Evolutionary conservation across 805 yeast genomes (phyloP), one percentile per base, ranked within the genome.

Genomic region (Limtongia smithiae): DNA sequence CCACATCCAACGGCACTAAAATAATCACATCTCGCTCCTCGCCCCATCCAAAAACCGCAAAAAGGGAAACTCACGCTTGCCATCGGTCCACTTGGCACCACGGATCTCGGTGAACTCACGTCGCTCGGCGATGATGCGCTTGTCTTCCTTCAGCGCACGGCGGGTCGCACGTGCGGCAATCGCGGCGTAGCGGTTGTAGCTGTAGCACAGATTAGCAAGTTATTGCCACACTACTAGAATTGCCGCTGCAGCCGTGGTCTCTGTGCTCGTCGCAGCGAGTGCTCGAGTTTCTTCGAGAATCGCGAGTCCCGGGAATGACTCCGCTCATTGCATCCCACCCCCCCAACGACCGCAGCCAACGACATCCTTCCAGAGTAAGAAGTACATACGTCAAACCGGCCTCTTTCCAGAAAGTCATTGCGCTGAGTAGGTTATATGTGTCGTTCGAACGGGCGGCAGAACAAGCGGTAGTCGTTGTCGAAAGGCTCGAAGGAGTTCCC

Each of bases 151-250:
- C 68, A 91, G 80, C 44, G 96, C 83, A 63, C 77, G 75, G 76
- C 97, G 88, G 62, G 88, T 80, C 56, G 95, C 79, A 69, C 81
- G 81, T 66, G 96, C 95, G 65, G 96, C 86, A 66, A 91, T 78
- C 60, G 95, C 80, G 70, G 90, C 77, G 73, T 91, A 91, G 70
- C 83, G 85, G 84, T 86, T 87, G 76, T 84, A 81, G 60, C 84
- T 79, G 57, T 24, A 40, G 22, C 35, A 20, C 15, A 41, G 37
- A 9, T n/a, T 12, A 24, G 27, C 38, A 35, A 30, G 30, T 39
- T 21, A 12, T n/a, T 15, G 27, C 38, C 27, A 24, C 9, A 21
- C 9, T 18, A 33, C 25, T 9, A 15, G n/a, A 30, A 33, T 15
- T 37, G 33, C 17, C 9, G 43, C 9, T 28, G 33, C 7, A 5